These are phyloP conservation scores for Isabelozyma heimii DNA, from an alignment of 805 yeast genomes.

Conservation along the genomic window DNA sequence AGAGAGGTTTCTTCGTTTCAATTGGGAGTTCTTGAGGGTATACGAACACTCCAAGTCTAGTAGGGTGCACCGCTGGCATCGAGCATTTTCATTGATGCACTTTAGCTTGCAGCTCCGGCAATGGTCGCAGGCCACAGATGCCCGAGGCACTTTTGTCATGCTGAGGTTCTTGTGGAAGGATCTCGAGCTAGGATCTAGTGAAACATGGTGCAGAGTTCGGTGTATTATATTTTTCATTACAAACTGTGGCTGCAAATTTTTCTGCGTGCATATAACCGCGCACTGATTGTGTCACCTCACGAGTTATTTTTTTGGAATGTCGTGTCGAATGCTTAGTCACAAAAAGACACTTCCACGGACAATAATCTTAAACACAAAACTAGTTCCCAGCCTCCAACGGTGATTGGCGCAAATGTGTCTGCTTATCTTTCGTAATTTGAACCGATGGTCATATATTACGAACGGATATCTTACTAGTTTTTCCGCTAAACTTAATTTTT, in stretches of 20 bases:
- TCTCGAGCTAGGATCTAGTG: no score
- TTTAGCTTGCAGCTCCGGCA: conserved; percentile 12
- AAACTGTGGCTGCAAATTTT: conserved; percentile 1
- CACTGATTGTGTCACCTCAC: background rate
- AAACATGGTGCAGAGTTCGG: no score
- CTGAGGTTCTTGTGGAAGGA: background rate
- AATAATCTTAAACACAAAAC: background rate
- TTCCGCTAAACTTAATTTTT: background rate
- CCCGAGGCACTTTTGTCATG: background rate
- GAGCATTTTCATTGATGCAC: conserved; percentile 7
- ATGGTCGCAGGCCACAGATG: conserved; percentile 9
- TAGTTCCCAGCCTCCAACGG: background rate
- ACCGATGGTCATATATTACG: background rate
- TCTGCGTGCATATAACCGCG: background rate
- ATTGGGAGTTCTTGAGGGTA: conserved; percentile 18
- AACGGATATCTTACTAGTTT: background rate
- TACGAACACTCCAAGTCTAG: conserved; percentile 16
- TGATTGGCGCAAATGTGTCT: no score
- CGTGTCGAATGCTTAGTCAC: background rate
- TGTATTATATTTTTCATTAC: background rate
- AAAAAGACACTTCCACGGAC: background rate
- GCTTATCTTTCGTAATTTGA: no score
- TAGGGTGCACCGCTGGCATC: conserved; percentile 16
- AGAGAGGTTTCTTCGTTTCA: conserved; percentile 10
- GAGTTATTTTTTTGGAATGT: background rate